Evolutionary conservation across 2,329 filamentous ascomycete species (phyloP), one percentile per base, ranked within the genome.

Genomic region (Grosmannia serpens): DNA sequence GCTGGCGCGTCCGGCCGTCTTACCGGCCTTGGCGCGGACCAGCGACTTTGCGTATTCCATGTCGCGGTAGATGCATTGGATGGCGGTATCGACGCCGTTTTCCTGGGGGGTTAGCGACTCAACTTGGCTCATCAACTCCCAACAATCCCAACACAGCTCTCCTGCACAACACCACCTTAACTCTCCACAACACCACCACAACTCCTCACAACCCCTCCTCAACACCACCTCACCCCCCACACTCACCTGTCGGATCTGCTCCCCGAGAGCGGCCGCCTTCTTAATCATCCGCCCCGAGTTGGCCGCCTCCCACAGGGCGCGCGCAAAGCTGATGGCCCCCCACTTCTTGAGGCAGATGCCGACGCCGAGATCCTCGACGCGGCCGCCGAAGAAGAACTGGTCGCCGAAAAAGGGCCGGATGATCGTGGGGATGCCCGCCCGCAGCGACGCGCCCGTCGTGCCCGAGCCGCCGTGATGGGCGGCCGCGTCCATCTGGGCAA

Each of bases 331-430:
- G 63, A 83, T 87, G n/a, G 89, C 86, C 26, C 94, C 95, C 75
- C 96, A 84, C 71, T 89, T 94, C 75, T 88, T 91, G 65, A 99
- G 78, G 67, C 86, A 89, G 24, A 96, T 85, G 0, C 94, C 94
- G 2, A 97, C 94, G 0, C 94, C 92, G 7, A 99, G 77, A 67
- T 97, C 92, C 70, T 97, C 91, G 1, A 97, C 88, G 4, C 94
- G 82, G 33, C 80, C 83, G 8, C 91, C 94, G 66, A 95, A 97
- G 77, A 99, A 99, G 77, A 88, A 96, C 69, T 99, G 94, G 66
- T 99, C 94, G 6, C 94, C 94, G 68, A 99, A 99, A 76, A 97
- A 99, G 0, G 94, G 94, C 61, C 92, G 89, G 68, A 97, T 88
- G 63, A 99, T 91, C 0, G 94, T 97, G 0, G 94, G 94, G 6